Evolutionary conservation across 108 stramenopile species (phyloP).

Genomic region (Discostella stelligeroides): DNA sequence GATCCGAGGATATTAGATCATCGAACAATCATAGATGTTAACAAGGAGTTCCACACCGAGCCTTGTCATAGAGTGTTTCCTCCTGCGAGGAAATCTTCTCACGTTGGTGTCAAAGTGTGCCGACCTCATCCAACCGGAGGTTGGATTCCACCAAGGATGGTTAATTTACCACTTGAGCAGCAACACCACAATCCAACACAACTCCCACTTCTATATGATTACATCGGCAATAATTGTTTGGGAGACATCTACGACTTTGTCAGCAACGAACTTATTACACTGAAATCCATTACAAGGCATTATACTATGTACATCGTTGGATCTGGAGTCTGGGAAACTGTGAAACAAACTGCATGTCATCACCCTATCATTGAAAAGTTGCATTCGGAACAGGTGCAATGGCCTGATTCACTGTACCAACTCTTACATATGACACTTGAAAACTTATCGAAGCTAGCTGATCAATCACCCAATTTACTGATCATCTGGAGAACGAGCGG

Average conservation of each 20-base stretch:
- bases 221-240: conserved; percentile 7
- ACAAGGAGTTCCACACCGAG: conserved; percentile 7
- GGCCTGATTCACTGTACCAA: conserved; percentile 6
- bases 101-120: conserved; percentile 1
- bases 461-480: conserved; percentile 1
- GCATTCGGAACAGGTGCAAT: not conserved
- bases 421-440: not conserved
- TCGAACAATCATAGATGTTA: conserved; percentile 6
- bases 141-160: not conserved
- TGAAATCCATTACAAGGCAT: not conserved
- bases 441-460: not conserved
- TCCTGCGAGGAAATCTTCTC: not conserved
- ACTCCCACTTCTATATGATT: conserved; percentile 7
- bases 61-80: conserved; percentile 4
- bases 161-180: not conserved
- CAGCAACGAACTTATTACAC: not conserved
- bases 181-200: not conserved
- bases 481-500: conserved; percentile 2
- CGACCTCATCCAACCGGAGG: conserved; percentile 14
- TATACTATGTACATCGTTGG: conserved; percentile 11
- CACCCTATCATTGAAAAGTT: conserved; percentile 1
- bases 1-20: conserved; percentile 8
- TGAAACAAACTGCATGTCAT: conserved; percentile 8
- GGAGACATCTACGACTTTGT: conserved; percentile 13
- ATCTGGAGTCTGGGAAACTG: conserved; percentile 12